A percentile compares a stretch with the other conserved stretches of the same genome.
Conservation (phyloP, 345 rosid genomes). For the Dovyalis caffra region DNA sequence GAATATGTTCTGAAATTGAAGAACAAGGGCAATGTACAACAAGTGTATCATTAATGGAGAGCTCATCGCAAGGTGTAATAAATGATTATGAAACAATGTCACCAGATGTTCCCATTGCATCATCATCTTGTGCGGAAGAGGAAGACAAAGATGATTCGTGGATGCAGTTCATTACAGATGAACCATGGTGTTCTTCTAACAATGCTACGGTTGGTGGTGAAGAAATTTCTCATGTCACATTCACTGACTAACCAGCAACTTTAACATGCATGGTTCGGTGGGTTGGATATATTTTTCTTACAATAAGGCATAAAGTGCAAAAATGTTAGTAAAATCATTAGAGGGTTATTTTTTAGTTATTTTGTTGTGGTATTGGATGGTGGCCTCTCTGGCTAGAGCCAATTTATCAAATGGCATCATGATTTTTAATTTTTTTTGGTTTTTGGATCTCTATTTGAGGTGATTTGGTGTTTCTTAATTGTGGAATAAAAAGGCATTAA, state of each 20-base stretch:
- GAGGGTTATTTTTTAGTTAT: not conserved
- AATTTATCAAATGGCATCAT: constrained; percentile 3
- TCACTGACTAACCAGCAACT: constrained; percentile 6
- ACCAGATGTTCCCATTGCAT: constrained; percentile 59
- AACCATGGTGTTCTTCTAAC: constrained; percentile 71
- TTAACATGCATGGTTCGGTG: not conserved
- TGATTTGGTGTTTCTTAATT: not conserved
- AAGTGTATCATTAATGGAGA: constrained; percentile 44
- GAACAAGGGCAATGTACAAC: constrained; percentile 51
- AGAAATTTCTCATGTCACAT: constrained; percentile 11
- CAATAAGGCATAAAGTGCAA: not conserved
- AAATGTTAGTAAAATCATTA: not conserved
- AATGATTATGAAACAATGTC: constrained; percentile 62
- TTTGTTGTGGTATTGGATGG: not conserved
- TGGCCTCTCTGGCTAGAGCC: constrained; percentile 3
- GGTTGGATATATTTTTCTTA: not conserved
- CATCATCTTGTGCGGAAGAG: constrained; percentile 53
- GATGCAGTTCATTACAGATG: constrained; percentile 98
- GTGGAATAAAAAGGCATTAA: not conserved
- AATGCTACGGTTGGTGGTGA: constrained; percentile 7
- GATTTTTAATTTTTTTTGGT: not conserved
- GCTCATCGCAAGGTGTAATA: constrained; percentile 25
- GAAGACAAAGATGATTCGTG: constrained; percentile 93
- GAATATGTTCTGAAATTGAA: constrained; percentile 66
- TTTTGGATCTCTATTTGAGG: not conserved